Conservation (phyloP, 345 rosid species). For the Dimocarpus longan region DNA sequence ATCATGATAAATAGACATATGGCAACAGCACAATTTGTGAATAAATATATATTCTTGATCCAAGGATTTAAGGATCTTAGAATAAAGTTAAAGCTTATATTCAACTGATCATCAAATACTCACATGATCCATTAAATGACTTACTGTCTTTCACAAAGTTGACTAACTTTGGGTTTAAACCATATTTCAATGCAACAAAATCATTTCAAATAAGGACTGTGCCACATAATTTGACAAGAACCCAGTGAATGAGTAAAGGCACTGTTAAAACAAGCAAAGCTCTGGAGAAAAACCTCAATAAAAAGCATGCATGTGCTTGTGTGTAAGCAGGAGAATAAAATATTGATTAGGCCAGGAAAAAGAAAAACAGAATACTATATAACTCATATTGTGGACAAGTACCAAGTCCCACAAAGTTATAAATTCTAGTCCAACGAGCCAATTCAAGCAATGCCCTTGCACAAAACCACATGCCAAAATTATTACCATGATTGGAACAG, state of each 20-base stretch:
- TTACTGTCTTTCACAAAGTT: background rate
- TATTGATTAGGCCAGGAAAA: background rate
- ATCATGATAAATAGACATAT: background rate
- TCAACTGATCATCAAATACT: background rate
- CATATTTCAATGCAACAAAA: background rate
- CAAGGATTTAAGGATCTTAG: background rate
- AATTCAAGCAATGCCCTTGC: conserved; percentile 1
- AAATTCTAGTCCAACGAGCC: background rate
- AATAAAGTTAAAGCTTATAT: background rate
- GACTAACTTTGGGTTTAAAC: background rate
- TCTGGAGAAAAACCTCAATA: background rate
- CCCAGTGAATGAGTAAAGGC: background rate
- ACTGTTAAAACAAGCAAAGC: background rate
- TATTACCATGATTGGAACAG: conserved; percentile 3
- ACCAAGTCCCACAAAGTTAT: background rate
- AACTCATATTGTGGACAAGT: background rate
- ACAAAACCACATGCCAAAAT: background rate
- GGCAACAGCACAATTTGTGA: background rate
- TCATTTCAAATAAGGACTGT: background rate
- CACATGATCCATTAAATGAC: background rate
- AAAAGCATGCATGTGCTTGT: background rate
- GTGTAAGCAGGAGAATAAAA: background rate
- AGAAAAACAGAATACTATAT: background rate
- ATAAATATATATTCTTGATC: background rate
- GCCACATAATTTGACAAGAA: background rate